Evolutionary conservation across 2,329 filamentous ascomycete genomes (phyloP).

Genomic region (Aspergillus piperis): DNA sequence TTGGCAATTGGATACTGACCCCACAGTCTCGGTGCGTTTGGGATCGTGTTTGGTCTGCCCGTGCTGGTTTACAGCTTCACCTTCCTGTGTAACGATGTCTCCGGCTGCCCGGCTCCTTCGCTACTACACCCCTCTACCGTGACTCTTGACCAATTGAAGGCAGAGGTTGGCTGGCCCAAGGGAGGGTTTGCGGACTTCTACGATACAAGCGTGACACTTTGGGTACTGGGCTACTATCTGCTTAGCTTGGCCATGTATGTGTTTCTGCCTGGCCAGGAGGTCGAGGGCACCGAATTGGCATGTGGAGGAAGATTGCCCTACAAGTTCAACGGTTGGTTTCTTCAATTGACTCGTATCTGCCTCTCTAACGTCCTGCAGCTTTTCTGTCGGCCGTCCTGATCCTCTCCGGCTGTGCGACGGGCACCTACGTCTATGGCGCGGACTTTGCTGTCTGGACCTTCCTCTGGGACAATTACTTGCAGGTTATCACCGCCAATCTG

Average conservation of each 20-base stretch:
- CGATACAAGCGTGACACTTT: constrained; percentile 69
- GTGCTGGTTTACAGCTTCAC: constrained; percentile 74
- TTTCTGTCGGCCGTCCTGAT: constrained; percentile 74
- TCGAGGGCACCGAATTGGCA: constrained; percentile 68
- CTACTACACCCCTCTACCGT: constrained; percentile 72
- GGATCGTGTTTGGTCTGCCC: constrained; percentile 78
- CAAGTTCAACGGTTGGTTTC: constrained; percentile 68
- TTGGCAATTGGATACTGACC: background rate
- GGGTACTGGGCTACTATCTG: constrained; percentile 74
- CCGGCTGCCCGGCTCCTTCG: constrained; percentile 85
- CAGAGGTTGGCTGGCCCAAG: constrained; percentile 77
- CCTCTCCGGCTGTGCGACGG: constrained; percentile 69
- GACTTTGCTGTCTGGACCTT: constrained; percentile 89
- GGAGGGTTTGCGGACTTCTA: constrained; percentile 70
- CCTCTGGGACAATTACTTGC: constrained; percentile 86
- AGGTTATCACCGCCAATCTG: constrained; percentile 80
- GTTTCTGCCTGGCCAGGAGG: constrained; percentile 71
- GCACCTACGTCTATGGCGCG: constrained; percentile 74
- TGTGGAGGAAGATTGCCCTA: constrained; percentile 77
- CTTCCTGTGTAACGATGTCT: constrained; percentile 89
- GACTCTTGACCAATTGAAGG: constrained; percentile 70
- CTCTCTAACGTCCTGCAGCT: constrained; percentile 52
- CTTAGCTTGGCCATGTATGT: constrained; percentile 74
- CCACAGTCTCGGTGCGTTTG: constrained; percentile 70
- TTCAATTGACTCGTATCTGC: background rate